These are phyloP conservation scores for Scleromitrula shiraiana DNA, from an alignment of 2,329 filamentous ascomycete genomes.

Conservation along the genomic window DNA sequence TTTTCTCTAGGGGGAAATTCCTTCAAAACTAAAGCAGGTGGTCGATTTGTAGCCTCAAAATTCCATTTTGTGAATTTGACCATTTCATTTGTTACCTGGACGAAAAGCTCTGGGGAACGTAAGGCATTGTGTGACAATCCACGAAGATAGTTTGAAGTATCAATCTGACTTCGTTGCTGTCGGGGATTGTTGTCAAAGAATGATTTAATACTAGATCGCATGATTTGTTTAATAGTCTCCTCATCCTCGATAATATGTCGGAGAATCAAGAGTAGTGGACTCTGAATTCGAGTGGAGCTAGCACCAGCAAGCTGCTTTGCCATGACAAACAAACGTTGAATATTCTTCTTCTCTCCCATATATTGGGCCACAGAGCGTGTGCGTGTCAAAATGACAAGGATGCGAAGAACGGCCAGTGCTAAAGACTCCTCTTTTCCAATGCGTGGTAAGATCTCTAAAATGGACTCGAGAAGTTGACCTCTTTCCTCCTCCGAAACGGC, in stretches of 20 bases:
- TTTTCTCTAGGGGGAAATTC: conserved; percentile 10
- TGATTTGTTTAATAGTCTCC: conserved; percentile 80
- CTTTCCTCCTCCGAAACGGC: conserved; percentile 60
- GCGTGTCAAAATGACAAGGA: conserved; percentile 82
- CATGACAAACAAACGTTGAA: conserved; percentile 90
- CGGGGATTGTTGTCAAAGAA: conserved; percentile 53
- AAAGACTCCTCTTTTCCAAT: conserved; percentile 82
- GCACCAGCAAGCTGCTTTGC: conserved; percentile 81
- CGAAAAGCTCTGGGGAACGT: conserved; percentile 76
- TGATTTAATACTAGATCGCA: conserved; percentile 80
- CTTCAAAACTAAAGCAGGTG: conserved; percentile 32
- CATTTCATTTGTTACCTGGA: conserved; percentile 79
- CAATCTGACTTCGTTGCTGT: conserved; percentile 48
- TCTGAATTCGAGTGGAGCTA: conserved; percentile 66
- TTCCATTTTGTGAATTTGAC: conserved; percentile 62
- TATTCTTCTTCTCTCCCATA: conserved; percentile 79
- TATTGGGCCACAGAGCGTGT: conserved; percentile 64
- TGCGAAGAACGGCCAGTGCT: conserved; percentile 72
- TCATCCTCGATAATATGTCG: conserved; percentile 94
- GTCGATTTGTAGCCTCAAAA: conserved; percentile 35
- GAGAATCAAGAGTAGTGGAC: conserved; percentile 63
- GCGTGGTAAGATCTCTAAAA: conserved; percentile 77
- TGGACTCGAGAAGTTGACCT: conserved; percentile 59
- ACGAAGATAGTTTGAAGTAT: conserved; percentile 66
- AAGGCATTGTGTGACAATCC: conserved; percentile 72